Base-by-base conservation (phyloP, 352 stramenopile genomes). In the Phytophthora lateralis region DNA sequence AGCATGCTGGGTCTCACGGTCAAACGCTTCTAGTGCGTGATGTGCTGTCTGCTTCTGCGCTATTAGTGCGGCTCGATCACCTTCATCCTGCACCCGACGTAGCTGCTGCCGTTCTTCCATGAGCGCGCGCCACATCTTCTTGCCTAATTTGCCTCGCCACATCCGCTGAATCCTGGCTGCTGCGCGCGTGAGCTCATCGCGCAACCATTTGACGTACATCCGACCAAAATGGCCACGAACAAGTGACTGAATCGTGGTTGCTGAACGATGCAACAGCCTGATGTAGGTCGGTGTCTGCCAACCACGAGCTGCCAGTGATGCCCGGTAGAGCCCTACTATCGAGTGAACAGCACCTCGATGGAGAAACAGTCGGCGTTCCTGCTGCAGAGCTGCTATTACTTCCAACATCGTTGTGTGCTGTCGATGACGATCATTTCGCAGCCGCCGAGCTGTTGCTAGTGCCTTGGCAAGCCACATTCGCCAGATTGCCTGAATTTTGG, bases 381-480 rank as follows among this genome's bases (percentile, higher is more conserved):
- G 65, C 20, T 59, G 47, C 4, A 29, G 62, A 21, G 54, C 46
- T 3, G 38, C 43, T 12, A 88, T 66, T 14, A 61, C 35, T 4
- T 56, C 32, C 14, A 82, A 42, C 4, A 78, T 69, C 2, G 69
- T 76, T 2, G 59, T 32, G 42, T 75, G 74, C 30, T 87, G 75
- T 17, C 61, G 62, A 4, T 34, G 60, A 6, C 63, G 71, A 24
- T 85, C 66, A 44, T 72, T 69, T 17, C 68, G 71, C 27, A 94
- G 44, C 18, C 49, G 57, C 12, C 51, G 59, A 15, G 81, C 76
- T 9, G 77, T 70, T 39, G 76, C 74, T 3, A 60, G 50, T 14
- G 85, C 78, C 54, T 89, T 91, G 24, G 65, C 79, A 4, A 71
- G 56, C 82, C 82, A 94, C 82, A 94, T 94, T 29, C 85, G 71